Evolutionary conservation across 192 early-diverging fungal species (phyloP), one percentile per base, ranked within the genome.

Genomic region (Dissophora ornata): DNA sequence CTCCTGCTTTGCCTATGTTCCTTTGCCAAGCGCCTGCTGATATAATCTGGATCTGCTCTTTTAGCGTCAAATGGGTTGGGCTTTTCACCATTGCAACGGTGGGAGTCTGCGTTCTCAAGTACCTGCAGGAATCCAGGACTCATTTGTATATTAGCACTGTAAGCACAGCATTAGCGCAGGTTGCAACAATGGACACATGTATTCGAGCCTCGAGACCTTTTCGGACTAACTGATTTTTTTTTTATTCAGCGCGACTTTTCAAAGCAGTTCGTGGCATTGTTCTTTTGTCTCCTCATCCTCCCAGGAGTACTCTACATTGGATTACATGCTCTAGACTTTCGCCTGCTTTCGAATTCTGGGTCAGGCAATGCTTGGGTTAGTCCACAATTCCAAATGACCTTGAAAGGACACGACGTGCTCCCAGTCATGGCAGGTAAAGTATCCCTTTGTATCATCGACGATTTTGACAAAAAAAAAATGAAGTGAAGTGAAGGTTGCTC

Each of bases 291-390:
- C 22, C 92, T 99, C 33, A 71, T 91, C 30, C 41, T 96, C 16
- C 97, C 97, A 3, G 38, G 91, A 5, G 15, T 79, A 15, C 80
- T 97, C 13, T 99, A 99, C 63, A 58, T 96, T 33, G 83, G 89
- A 4, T 86, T 90, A 57, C 96, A 96, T 81, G 88, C 85, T 60
- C 75, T 99, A 38, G 96, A 99, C 79, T 99, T 99, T 82, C 70
- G 67, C 38, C 68, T 95, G 9, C 84, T 98, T 30, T 82, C 83
- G 26, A 85, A 88, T 33, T 86, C 86, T 33, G 97, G 97, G 21
- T 90, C 92, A n/a, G 97, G 97, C 25, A 94, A 97, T 79, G 88
- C 86, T 0, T 96, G 95, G 80, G 94, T 98, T 90, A 90, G 89
- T 79, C 86, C 92, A 40, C 86, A 88, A 57, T 97, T 98, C 86